Conservation (phyloP, 2,329 filamentous ascomycete species). For the Fusarium sp. region DNA sequence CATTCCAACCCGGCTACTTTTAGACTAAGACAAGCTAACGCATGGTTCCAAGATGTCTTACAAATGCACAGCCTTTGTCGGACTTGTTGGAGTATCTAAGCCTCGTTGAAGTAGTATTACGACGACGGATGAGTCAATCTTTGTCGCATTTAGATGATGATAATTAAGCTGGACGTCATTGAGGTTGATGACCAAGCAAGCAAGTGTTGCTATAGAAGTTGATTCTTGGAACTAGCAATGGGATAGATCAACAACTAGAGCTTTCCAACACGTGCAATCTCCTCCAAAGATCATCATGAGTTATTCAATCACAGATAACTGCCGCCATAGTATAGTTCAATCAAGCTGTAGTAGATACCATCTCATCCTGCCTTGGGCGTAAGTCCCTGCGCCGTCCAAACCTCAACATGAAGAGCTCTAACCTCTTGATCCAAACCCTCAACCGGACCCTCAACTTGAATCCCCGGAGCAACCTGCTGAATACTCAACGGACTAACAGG, state of each 20-base stretch:
- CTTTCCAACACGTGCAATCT: neutral
- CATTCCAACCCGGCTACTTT: neutral
- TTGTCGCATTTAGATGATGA: neutral
- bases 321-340: neutral
- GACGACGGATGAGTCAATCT: neutral
- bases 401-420: slow-evolving; percentile 42
- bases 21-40: neutral
- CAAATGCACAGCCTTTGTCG: neutral
- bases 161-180: neutral
- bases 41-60: neutral
- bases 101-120: neutral
- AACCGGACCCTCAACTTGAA: slow-evolving; percentile 45
- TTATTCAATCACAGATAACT: neutral
- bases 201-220: neutral
- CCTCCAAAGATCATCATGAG: neutral
- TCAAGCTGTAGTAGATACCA: neutral
- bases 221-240: neutral
- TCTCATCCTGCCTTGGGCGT: slow-evolving; percentile 11
- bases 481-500: slow-evolving; percentile 43
- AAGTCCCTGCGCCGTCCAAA: slow-evolving; percentile 26
- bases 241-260: neutral
- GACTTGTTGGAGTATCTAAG: neutral
- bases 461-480: slow-evolving; percentile 42
- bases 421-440: slow-evolving; percentile 44
- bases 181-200: neutral